phyloP scores from a whole-genome alignment of 2,329 filamentous ascomycete species.

The Aureobasidium uvarum region DNA sequence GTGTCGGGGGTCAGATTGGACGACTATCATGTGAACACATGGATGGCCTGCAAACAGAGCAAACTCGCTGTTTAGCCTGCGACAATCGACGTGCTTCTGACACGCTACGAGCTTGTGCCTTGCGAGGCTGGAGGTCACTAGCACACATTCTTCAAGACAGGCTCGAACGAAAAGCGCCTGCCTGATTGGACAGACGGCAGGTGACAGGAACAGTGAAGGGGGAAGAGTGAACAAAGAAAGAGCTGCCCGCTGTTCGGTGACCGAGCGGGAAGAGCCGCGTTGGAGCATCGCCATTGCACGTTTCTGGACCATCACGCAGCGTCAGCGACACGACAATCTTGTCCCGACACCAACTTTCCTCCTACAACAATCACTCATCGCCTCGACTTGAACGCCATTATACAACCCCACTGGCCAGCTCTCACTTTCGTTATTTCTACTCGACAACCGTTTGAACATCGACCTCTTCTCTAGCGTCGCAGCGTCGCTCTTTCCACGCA shows the following conservation, averaged over 20 bases:
- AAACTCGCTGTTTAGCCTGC: constrained; percentile 1
- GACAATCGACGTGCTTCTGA: background rate
- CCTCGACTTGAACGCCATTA: background rate
- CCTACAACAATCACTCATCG: background rate
- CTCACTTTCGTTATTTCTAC: background rate
- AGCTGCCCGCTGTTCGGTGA: background rate
- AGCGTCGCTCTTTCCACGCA: constrained; percentile 19
- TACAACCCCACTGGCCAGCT: background rate
- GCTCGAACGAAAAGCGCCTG: background rate
- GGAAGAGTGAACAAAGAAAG: constrained; percentile 19
- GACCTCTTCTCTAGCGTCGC: constrained; percentile 10
- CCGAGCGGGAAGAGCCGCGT: constrained; percentile 15
- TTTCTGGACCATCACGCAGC: constrained; percentile 2
- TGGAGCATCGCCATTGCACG: constrained; percentile 13
- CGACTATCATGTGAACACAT: constrained; percentile 24
- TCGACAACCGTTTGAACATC: constrained; percentile 1
- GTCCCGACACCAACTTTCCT: background rate
- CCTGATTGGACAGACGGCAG: background rate
- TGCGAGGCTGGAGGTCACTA: too few species aligned
- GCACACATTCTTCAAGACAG: background rate
- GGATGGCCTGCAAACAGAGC: constrained; percentile 20
- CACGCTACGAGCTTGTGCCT: background rate
- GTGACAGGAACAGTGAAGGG: constrained; percentile 3
- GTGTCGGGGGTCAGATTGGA: background rate
- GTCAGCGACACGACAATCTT: constrained; percentile 13